Percentiles rank a stretch among this genome's conserved stretches.
phyloP scores from a whole-genome alignment of 1,284 basidiomycete species.

The Marasmius oreades region DNA sequence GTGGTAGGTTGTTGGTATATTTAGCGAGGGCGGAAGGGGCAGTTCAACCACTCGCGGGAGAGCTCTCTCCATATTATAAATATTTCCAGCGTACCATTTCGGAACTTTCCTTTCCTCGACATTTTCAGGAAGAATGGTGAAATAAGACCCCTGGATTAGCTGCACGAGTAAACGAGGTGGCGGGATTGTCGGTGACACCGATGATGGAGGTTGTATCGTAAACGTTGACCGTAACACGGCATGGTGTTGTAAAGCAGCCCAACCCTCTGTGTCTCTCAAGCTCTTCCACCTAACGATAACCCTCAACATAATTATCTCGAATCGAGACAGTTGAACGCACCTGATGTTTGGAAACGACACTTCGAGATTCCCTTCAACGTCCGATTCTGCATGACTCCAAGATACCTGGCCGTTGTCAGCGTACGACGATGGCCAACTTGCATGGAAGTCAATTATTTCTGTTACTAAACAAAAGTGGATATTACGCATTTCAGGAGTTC shows the following conservation, averaged over 20 bases:
- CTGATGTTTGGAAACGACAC: conserved; percentile 62
- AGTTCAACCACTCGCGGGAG: conserved; percentile 47
- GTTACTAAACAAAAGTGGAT: conserved; percentile 31
- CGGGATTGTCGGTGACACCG: background rate
- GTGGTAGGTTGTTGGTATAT: conserved; percentile 44
- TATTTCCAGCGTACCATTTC: conserved; percentile 72
- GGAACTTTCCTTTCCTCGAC: conserved; percentile 30
- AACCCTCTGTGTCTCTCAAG: conserved; percentile 72
- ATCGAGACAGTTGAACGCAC: conserved; percentile 26
- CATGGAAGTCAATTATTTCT: conserved; percentile 39
- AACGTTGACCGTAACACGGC: conserved; percentile 60
- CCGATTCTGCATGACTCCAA: conserved; percentile 46
- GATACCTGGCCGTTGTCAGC: conserved; percentile 56
- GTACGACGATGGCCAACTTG: conserved; percentile 60
- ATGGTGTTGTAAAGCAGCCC: conserved; percentile 77
- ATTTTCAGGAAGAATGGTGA: conserved; percentile 50
- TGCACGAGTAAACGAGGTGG: conserved; percentile 42
- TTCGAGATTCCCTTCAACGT: conserved; percentile 43
- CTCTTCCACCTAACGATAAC: conserved; percentile 55
- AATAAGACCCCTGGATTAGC: conserved; percentile 62
- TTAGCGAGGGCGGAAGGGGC: conserved; percentile 39
- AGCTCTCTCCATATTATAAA: conserved; percentile 57
- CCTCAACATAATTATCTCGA: conserved; percentile 6
- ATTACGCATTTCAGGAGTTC: background rate
- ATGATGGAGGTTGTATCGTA: conserved; percentile 47